Base-by-base conservation (phyloP, 2,329 filamentous ascomycete genomes). In the Nothopassalora personata region DNA sequence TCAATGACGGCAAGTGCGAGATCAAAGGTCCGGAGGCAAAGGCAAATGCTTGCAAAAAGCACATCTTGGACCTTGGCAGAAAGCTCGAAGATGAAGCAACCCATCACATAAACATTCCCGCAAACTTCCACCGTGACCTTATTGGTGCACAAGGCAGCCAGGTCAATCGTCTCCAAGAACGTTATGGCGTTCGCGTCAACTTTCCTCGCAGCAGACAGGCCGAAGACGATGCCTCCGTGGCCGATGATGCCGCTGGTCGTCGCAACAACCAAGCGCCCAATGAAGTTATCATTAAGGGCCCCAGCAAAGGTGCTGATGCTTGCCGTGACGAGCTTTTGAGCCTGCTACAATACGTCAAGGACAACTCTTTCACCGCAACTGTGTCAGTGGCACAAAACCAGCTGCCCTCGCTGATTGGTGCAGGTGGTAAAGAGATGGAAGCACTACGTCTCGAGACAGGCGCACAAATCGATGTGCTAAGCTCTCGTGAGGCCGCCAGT, bases 1-100 rank as follows among this genome's bases (percentile, higher is more conserved):
- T 97, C 43, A 87, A 95, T 66, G 90, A 97, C 68, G 94, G 94
- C 66, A 92, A 92, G 76, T 91, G 97, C 53, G 91, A 96, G 75
- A 85, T 99, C 67, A 97, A 95, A 80, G 94, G 95, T 28, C 93
- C 94, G 53, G 90, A 95, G 77, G 90, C 91, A 53, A 97, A 97
- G 81, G 91, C 92, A 1, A 91, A 96, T 73, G 85, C 86, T 53
- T 91, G 90, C 64, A 94, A 89, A 74, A 79, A 86, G 43, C 86
- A 96, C 70, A 97, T 99, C 66, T 80, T 86, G 63, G 83, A 86
- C 43, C 79, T 97, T 65, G 87, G 84, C 45, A 91, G 89, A 73
- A 89, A 89, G 72, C 83, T 96, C 68, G 91, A 95, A 55, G 94
- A 99, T 69, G 94, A 99, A 78, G 86, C 89, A 5, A 96, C 88